A percentile compares a stretch with the other conserved stretches of the same genome.
Evolutionary conservation across 2,329 filamentous ascomycete genomes (phyloP).

Genomic region (Plectosphaerella cucumerina): DNA sequence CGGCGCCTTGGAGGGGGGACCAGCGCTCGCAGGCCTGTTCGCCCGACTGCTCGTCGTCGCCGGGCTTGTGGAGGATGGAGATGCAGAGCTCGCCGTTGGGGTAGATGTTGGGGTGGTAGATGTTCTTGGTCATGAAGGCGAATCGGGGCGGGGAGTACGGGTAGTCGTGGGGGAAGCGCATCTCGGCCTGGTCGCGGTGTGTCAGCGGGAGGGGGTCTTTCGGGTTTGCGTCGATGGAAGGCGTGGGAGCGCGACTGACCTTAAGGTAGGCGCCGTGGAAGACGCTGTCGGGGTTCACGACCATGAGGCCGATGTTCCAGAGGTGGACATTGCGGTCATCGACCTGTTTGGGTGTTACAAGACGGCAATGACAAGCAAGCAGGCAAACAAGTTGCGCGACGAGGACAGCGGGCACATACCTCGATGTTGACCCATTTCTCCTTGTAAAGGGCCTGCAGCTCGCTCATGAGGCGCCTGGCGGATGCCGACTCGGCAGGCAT

Average conservation of each 20-base stretch:
- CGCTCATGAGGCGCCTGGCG: slow-evolving; percentile 75
- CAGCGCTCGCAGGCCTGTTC: slow-evolving; percentile 88
- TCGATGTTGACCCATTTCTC: slow-evolving; percentile 95
- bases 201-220: neutral
- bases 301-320: slow-evolving; percentile 86
- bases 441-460: slow-evolving; percentile 75
- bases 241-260: slow-evolving; percentile 27
- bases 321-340: slow-evolving; percentile 79
- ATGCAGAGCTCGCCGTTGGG: slow-evolving; percentile 88
- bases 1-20: slow-evolving; percentile 90
- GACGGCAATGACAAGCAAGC: neutral
- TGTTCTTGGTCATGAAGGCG: slow-evolving; percentile 68
- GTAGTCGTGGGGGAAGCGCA: slow-evolving; percentile 85
- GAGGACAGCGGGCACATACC: slow-evolving; percentile 46
- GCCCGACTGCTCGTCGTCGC: slow-evolving; percentile 89
- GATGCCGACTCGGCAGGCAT: neutral
- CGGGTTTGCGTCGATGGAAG: neutral
- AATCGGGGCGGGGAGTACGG: slow-evolving; percentile 87
- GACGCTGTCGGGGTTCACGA: slow-evolving; percentile 85
- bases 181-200: slow-evolving; percentile 55
- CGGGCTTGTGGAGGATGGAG: slow-evolving; percentile 89
- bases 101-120: slow-evolving; percentile 95
- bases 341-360: slow-evolving; percentile 44
- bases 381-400: too few relatives aligned
- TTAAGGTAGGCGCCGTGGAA: slow-evolving; percentile 94